A percentile compares a stretch with the other conserved stretches of the same genome.
Evolutionary conservation across 2,329 filamentous ascomycete species (phyloP).

Genomic region (Lasiodiplodia gonubiensis): DNA sequence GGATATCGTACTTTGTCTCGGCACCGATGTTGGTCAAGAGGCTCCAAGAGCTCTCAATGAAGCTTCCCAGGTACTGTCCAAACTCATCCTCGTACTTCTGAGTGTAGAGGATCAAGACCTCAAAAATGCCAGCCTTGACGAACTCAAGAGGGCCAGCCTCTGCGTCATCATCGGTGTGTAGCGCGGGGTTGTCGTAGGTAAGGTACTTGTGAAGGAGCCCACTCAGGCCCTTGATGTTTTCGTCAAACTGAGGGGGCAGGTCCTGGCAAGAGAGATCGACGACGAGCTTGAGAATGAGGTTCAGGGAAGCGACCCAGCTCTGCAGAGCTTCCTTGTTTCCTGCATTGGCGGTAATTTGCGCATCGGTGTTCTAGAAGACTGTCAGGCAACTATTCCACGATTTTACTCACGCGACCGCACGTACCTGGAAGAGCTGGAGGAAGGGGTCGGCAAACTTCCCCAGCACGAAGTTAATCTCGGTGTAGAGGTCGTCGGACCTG

Average conservation of each 20-base stretch:
- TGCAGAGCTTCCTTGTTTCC: constrained; percentile 76
- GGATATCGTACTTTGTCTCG: constrained; percentile 89
- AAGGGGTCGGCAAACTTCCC: constrained; percentile 83
- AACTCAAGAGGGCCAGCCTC: constrained; percentile 85
- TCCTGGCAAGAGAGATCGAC: constrained; percentile 98
- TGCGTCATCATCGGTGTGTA: constrained; percentile 85
- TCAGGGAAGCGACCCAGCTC: constrained; percentile 82
- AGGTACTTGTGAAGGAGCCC: constrained; percentile 90
- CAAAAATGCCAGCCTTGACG: constrained; percentile 92
- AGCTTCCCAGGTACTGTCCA: constrained; percentile 76
- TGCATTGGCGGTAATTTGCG: constrained; percentile 73
- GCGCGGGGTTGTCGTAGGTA: constrained; percentile 80
- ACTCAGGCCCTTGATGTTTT: constrained; percentile 79
- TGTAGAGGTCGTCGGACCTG: constrained; percentile 88
- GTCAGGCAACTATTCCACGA: neutral
- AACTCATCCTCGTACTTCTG: constrained; percentile 97
- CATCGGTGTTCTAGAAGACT: constrained; percentile 65
- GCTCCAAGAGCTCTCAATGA: constrained; percentile 90
- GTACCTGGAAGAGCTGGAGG: constrained; percentile 75
- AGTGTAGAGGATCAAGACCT: constrained; percentile 85
- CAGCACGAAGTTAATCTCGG: constrained; percentile 95
- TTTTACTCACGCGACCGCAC: constrained; percentile 30
- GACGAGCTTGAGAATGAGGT: constrained; percentile 87
- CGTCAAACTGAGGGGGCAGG: constrained; percentile 91
- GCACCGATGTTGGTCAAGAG: constrained; percentile 84